Evolutionary conservation across 208 protist species (phyloP), one percentile per base, ranked within the genome.

Genomic region (Paratrypanosoma confusum): DNA sequence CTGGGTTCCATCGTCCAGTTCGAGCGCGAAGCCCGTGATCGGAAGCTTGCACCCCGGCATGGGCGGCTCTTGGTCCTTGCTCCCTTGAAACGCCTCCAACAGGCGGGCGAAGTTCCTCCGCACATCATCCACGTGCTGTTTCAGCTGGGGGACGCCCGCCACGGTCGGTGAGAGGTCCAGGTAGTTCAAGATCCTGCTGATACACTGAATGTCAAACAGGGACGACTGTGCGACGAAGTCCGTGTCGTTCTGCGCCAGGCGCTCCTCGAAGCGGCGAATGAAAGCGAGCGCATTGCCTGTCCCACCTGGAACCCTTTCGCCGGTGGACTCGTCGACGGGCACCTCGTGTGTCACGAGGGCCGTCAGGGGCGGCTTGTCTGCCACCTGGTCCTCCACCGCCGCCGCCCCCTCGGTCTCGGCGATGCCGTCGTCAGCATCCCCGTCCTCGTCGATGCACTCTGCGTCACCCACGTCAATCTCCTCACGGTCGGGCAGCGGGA

Each of bases 181-280:
- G 37, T 63, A 47, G 7, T 65, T 35, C n/a, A 76, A 57, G 5
- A 71, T 35, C 37, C 62, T 67, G 45, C 62, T 68, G 37, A 76
- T 58, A 33, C 33, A 49, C 41, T 67, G 57, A 18, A 76, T 54
- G 40, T 76, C 68, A 44, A 57, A 61, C 14, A 71, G 53, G 20
- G 43, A 68, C 20, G 40, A 55, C 16, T 37, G 13, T 11, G 39
- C 43, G 28, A 60, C 53, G 24, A 71, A 66, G 20, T 65, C 33
- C 13, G 53, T 40, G 7, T 48, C 45, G 0, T 43, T 52, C 5
- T 22, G 36, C 11, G 43, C 25, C 8, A 62, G 14, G 25, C 43
- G 24, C 18, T 47, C 43, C 38, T 71, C 58, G 36, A 76, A 68
- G n/a, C 39, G 38, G 14, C 57, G 57, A 11, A 76, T 46, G 25